Conservation (phyloP, 2,329 filamentous ascomycete genomes). For the Pyrenophora seminiperda region DNA sequence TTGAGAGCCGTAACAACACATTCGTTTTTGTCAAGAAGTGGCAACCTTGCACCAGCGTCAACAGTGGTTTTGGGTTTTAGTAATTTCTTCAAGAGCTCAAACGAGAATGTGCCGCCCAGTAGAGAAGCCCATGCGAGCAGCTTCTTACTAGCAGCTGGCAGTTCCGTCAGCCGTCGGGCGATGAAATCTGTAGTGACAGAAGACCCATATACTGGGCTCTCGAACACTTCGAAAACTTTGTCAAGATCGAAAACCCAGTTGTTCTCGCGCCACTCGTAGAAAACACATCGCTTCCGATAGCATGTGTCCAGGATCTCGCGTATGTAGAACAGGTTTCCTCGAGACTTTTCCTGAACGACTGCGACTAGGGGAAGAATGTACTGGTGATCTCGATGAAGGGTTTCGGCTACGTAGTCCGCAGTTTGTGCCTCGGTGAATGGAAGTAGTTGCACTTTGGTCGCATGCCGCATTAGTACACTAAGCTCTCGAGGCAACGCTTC, state of each 20-base stretch:
- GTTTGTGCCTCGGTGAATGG: slow-evolving; percentile 81
- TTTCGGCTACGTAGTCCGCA: slow-evolving; percentile 78
- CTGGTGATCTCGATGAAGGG: slow-evolving; percentile 73
- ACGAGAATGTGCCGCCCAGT: slow-evolving; percentile 82
- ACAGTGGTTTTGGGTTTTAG: slow-evolving; percentile 70
- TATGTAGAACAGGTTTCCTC: slow-evolving; percentile 89
- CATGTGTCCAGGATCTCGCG: slow-evolving; percentile 88
- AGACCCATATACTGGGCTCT: slow-evolving; percentile 76
- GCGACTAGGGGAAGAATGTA: slow-evolving; percentile 78
- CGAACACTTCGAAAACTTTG: slow-evolving; percentile 82
- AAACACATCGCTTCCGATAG: slow-evolving; percentile 84
- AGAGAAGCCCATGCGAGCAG: slow-evolving; percentile 87
- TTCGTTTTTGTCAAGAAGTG: slow-evolving; percentile 62
- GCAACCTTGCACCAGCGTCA: slow-evolving; percentile 51
- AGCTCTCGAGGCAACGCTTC: slow-evolving; percentile 47
- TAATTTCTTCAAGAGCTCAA: slow-evolving; percentile 76
- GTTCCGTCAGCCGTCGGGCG: slow-evolving; percentile 73
- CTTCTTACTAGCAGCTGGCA: slow-evolving; percentile 73
- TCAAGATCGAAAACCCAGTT: slow-evolving; percentile 84
- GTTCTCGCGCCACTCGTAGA: slow-evolving; percentile 84
- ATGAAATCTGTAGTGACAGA: slow-evolving; percentile 84
- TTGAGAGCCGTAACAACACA: slow-evolving; percentile 81
- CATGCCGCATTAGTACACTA: slow-evolving; percentile 42
- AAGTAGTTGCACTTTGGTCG: slow-evolving; percentile 71
- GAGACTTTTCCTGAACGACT: slow-evolving; percentile 86